Evolutionary conservation across 495 filamentous ascomycete species (phyloP), one percentile per base, ranked within the genome.

Genomic region (Penicillium soppii): DNA sequence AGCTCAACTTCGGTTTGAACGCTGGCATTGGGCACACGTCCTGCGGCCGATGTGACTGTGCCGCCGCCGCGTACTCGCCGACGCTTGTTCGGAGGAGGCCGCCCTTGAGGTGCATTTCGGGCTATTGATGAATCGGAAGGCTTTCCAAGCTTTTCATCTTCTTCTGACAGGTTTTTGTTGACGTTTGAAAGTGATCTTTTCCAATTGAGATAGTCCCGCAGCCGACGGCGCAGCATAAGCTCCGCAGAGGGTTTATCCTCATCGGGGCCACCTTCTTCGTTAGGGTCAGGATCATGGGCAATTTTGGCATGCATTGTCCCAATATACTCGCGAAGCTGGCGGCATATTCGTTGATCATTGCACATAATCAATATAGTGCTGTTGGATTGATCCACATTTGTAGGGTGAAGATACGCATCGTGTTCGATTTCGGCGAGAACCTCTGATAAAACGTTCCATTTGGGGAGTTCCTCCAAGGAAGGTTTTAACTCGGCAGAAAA

Each of bases 311-410:
- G 82, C 92, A 97, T 96, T 3, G 83, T 89, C 57, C 92, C 87
- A 26, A 98, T 74, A 62, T 90, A 97, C 61, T 97, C 92, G 35
- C 91, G 83, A 25, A 98, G 77, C 58, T 98, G 94, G 9, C 86
- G 83, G 61, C 91, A 96, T 13, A 90, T 95, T 40, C 84, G 84
- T 58, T 88, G 83, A 59, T 96, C 95, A 10, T 84, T 85, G 61
- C 95, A 97, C 94, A 98, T 97, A 54, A 98, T 89, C 29, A 98
- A 67, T 35, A 95, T 89, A 2, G 90, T 90, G 35, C 88, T 87
- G 62, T 91, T 96, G 4, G 92, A 95, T 60, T 91, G 90, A 72
- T 92, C 89, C n/a, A 77, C 74, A 13, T 72, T 66, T 3, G 70
- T 64, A 10, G 90, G 90, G 53, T 95, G 90, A 43, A 95, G 83